Base-by-base conservation (phyloP, 208 protist genomes). In the Wallacemonas rigidus region DNA sequence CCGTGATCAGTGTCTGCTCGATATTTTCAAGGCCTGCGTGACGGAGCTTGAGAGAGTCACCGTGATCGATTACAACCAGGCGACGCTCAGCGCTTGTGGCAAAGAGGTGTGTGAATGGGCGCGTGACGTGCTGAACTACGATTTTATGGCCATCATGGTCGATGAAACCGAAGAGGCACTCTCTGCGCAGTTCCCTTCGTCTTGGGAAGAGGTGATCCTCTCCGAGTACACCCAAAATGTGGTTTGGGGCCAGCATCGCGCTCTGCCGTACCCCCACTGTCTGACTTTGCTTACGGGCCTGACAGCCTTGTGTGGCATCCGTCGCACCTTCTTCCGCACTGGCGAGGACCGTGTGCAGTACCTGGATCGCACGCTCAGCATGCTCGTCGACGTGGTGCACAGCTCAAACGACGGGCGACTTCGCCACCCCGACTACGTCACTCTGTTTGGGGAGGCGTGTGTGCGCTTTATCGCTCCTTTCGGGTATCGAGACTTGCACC, bases 81-180 rank as follows among this genome's bases (percentile, higher is more conserved):
- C 38, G 43, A 51, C 71, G 11, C 55, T 51, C 48, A 45, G 53
- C 35, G 43, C 71, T 1, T 82, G 74, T 48, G 45, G 79, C 48
- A 38, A 50, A 26, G 82, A 90, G 76, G 72, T 87, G 48, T 71
- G 91, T 26, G 75, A 80, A 43, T 77, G 94, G 26, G 82, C 90
- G 54, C 79, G 87, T 67, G 79, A 82, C 75, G 80, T 80, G 56
- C 74, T 96, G 12, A 85, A 65, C 0, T 96, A 79, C 77, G 91
- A 96, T 75, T 96, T 96, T 69, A 90, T 93, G 77, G 89, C 89
- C 1, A 91, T 96, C 72, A 83, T 86, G 43, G 85, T 91, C 3
- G 89, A 94, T 77, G 88, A 94, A 60, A 94, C 91, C 5, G 89
- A 96, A 58, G 89, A 94, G 55, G 78, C 84, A 17, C 69, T 86